Base-by-base conservation (phyloP, 2,329 filamentous ascomycete species). In the Monosporascus cannonballus region DNA sequence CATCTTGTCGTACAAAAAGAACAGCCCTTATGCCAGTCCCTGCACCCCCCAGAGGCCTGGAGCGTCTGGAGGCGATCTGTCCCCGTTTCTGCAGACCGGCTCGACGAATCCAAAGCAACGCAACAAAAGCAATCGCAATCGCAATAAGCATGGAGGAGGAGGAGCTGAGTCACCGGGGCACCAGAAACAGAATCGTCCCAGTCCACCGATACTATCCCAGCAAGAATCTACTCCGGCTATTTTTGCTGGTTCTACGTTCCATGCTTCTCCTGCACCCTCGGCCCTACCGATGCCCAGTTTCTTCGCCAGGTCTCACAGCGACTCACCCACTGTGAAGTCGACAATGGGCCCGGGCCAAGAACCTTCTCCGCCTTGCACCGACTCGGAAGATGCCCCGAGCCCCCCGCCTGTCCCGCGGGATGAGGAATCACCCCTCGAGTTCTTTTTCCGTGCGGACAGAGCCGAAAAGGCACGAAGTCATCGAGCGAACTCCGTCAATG, bases 221-320 rank as follows among this genome's bases (percentile, higher is more conserved):
- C 70, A 77, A 46, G 69, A 70, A 48, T 70, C 70, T 30, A 71
- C 71, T 48, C 76, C 83, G 4, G 42, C 42, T 54, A 85, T 87
- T 46, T 99, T 96, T 71, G 94, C 94, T 39, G 94, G 93, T 15
- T 88, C 93, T 36, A 95, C 91, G 5, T 99, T 97, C 69, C 92
- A 96, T 70, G 89, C 91, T 41, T 97, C 94, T 8, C 94, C 94
- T 20, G 93, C 92, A 2, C 88, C 94, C 0, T 95, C 91, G 8
- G 85, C 90, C 24, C 77, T 99, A 34, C 94, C 94, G 0, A 87
- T 96, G 54, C 94, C 94, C 11, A 95, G 87, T 64, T 96, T 96
- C 69, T 50, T 88, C 56, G 86, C 87, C 27, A 92, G 87, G 63
- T 85, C 89, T 0, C 78, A 89, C 14, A 85, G 85, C 3, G 85